Evolutionary conservation across 495 filamentous ascomycete species (phyloP), one percentile per base, ranked within the genome.

Genomic region (Rhypophila decipiens): DNA sequence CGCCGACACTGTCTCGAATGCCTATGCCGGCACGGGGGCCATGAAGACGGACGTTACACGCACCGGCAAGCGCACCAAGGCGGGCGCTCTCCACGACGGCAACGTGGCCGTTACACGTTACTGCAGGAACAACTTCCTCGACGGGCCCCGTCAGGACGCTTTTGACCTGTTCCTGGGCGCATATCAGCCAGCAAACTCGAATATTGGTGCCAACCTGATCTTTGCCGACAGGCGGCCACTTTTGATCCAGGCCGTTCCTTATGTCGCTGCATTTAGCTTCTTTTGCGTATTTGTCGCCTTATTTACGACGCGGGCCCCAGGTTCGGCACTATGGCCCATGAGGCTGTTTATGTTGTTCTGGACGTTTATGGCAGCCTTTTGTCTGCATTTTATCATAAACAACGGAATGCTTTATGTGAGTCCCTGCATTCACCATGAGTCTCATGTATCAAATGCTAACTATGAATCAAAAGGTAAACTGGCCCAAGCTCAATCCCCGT

Each of bases 41-140:
- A 73, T 96, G 67, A 97, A 97, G 69, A 97, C 93, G 1, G 93
- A 97, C 61, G 86, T 96, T 49, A 98, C 93, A 3, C 82, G 93
- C 10, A 86, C 84, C 9, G 94, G 94, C 39, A 78, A 87, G 57
- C 81, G 93, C 15, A 97, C 91, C 10, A 86, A 78, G 27, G 82
- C 77, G 2, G 93, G 93, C 35, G 83, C 83, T 47, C 54, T 94
- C 22, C 86, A 88, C 58, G 93, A 98, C 65, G 63, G 85, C 27
- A 84, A 77, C 45, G 89, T 95, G 42, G 91, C 88, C 2, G 71
- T 87, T 35, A 90, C 83, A 3, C 77, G 93, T 47, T 98, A 95
- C 68, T 72, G 89, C 24, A 74, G 73, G 38, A 97, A 97, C 63
- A 96, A 97, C 63, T 96, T 96, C 66, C 62, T 80, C 42, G 93